Base-by-base conservation (phyloP, 2,329 filamentous ascomycete species). In the Calcarisporium arbuscula region DNA sequence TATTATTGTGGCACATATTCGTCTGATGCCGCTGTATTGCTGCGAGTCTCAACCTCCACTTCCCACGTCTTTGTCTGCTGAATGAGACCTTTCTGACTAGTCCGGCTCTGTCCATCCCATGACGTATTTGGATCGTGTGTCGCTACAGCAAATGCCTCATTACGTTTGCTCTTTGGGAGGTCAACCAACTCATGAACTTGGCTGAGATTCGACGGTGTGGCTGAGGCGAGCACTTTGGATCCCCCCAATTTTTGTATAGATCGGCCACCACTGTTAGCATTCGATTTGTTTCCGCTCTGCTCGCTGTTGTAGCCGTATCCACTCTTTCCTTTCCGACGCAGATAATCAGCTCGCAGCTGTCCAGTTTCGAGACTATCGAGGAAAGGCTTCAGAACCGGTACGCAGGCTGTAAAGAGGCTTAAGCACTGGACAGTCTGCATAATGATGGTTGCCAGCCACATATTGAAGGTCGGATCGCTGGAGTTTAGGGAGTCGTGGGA, bases 371-470 rank as follows among this genome's bases (percentile, higher is more conserved):
- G 31, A 15, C 48, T 54, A 28, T 54, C 50, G 17, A 54, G 46
- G 29, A 54, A 54, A 1, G 49, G 51, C 19, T 54, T 54, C 20
- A 54, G 50, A 31, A 52, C 52, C 20, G 51, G 51, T 6, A 52
- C 29, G 30, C 51, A 54, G 6, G 46, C 46, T 6, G 48, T 49
- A 10, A 54, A 35, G 19, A 54, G 50, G 18, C 46, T 36, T 2
- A 54, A 47, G 23, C 51, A 54, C 26, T 51, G 48, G 6, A 53
- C 49, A 12, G 53, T 38, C n/a, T 50, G 45, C 7, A 50, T 42
- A 8, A 44, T 23, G 12, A 53, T 40, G 12, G 43, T 28, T 4
- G 48, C 41, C 19, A 47, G 35, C 51, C 51, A 53, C 16, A 49
- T 36, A 14, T 41, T 37, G 27, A 53, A 53, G 4, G 45, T 38